Evolutionary conservation across 1,139 yeast species (phyloP), one percentile per base, ranked within the genome.

Genomic region (Entelexis sorbosivorans): DNA sequence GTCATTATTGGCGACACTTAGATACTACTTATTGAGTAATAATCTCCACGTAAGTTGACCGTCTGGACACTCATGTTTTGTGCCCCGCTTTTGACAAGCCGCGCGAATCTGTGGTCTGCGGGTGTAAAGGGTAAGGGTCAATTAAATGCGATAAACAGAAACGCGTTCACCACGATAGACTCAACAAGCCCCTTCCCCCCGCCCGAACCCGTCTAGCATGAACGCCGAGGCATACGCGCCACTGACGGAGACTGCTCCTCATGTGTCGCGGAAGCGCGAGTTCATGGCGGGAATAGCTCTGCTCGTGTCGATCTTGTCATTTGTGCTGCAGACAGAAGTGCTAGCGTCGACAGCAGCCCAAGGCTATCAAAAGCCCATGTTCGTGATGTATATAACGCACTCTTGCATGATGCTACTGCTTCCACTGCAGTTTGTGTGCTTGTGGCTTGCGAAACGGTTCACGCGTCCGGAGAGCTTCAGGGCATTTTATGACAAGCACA

Each of bases 241-340:
- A 6, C 40, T 35, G 11, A 4, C 31, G 5, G 47, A 33, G 17
- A 7, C 40, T 16, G 19, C 26, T 11, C 40, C 39, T 17, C 45
- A 47, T 7, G 49, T 52, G 10, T 55, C 60, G 8, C 47, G 53
- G 16, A 39, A 44, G 36, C 55, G 59, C 11, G 60, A 56, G 31
- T 6, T 56, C 26, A 52, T 59, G 52, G 82, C 87, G 3, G 72
- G 73, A 3, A 63, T 73, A 1, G 74, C 88, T 9, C 79, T 86
- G 54, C 47, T 78, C 5, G 57, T 81, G 8, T 80, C 93, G 4
- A 66, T 86, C 57, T 60, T 77, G 6, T 64, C 87, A 8, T 87
- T 86, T 66, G 88, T 86, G 1, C 63, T 75, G 9, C 95, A 86
- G 64, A 86, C 95, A 0, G 95, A 86, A 65, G 71, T 81, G 56